Evolutionary conservation across 2,329 filamentous ascomycete genomes (phyloP).

Genomic region (Xylariaceae sp.): DNA sequence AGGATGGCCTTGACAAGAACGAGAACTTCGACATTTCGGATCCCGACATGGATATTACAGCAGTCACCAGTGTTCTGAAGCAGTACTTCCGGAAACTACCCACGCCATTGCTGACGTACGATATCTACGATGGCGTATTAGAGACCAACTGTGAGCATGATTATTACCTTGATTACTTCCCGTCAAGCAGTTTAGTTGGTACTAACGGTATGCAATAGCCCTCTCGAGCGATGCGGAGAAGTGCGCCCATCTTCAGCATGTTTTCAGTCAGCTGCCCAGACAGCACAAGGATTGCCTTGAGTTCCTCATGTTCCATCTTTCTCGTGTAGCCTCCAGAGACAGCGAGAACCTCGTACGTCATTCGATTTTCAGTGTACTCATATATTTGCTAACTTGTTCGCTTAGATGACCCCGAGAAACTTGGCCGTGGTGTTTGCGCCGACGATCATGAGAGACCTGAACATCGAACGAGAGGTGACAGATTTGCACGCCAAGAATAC

Average conservation of each 20-base stretch:
- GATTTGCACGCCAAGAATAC: conserved; percentile 93
- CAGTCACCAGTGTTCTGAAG: conserved; percentile 91
- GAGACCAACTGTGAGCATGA: conserved; percentile 66
- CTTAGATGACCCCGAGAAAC: conserved; percentile 90
- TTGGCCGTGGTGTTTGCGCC: conserved; percentile 95
- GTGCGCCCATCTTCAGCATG: conserved; percentile 64
- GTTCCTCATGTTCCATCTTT: conserved; percentile 90
- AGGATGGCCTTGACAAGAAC: conserved; percentile 83
- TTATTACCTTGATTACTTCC: background rate
- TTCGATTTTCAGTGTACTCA: background rate
- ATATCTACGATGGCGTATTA: conserved; percentile 83
- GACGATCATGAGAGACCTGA: conserved; percentile 90
- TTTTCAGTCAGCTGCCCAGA: conserved; percentile 72
- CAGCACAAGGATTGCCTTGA: conserved; percentile 86
- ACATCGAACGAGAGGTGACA: conserved; percentile 88
- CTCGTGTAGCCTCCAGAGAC: conserved; percentile 76
- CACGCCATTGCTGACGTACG: conserved; percentile 81
- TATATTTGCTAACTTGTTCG: conserved; percentile 23
- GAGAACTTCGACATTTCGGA: conserved; percentile 90
- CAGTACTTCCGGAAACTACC: conserved; percentile 96
- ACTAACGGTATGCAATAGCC: conserved; percentile 38
- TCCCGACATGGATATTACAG: conserved; percentile 88
- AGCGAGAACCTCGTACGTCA: conserved; percentile 73
- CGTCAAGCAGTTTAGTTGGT: background rate
- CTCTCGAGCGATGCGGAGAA: conserved; percentile 63